Evolutionary conservation across 805 yeast species (phyloP), one percentile per base, ranked within the genome.

Genomic region (Monosporozyma siamensis): DNA sequence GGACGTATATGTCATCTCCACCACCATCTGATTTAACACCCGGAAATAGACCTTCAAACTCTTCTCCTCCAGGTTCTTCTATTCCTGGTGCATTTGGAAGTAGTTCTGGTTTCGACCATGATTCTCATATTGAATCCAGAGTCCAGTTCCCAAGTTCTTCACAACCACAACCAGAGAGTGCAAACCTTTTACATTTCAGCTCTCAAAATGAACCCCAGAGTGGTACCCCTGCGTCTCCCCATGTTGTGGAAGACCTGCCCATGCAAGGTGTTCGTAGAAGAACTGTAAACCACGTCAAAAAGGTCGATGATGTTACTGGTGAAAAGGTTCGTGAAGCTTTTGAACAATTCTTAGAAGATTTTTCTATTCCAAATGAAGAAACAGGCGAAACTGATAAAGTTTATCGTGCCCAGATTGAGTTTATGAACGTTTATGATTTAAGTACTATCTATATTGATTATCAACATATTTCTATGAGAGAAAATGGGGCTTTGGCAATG

Each of bases 291-390:
- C 78, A 78, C 22, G 85, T 90, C 42, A 88, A 94, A 22, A 86
- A 83, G 58, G 95, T 92, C 22, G 77, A 77, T 22, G 98, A 92
- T 66, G 77, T 78, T 38, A 87, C 96, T 3, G 97, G 95, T 45
- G 97, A 89, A 59, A 86, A 86, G 52, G 97, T 92, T 14, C 76
- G 90, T 35, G 95, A 87, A 61, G 79, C 89, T 12, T 90, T 92
- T 61, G 95, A 89, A 60, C 77, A 73, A 49, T 90, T 90, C 56
- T 64, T 90, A 43, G 83, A 79, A 55, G 82, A 76, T 25, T 90
- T 70, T 56, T 65, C 66, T 3, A 75, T 74, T 36, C 67, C 63
- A 6, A 50, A 45, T 35, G 48, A 42, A 42, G 66, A 44, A 50
- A 56, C 50, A 4, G 53, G 44, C 35, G 61, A 54, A 21, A 55